Conservation (phyloP, 169 alveolate genomes). For the Babesia ovis region DNA sequence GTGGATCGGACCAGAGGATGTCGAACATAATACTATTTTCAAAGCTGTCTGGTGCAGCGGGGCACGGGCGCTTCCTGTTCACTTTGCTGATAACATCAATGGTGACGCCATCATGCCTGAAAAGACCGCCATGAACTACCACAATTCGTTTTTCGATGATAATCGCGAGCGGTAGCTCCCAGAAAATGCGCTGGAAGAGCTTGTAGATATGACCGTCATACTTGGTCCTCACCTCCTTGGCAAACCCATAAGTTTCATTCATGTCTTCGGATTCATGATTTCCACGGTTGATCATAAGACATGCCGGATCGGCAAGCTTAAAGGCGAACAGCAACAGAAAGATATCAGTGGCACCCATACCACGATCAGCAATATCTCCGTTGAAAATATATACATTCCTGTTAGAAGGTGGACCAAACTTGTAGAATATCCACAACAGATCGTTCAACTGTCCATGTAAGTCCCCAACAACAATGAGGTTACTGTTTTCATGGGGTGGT, state of each 20-base stretch:
- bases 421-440: conserved; percentile 86
- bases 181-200: conserved; percentile 84
- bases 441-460: conserved; percentile 90
- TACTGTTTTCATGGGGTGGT: conserved; percentile 56
- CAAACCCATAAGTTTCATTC: conserved; percentile 90
- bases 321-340: conserved; percentile 84
- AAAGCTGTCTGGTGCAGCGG: conserved; percentile 81
- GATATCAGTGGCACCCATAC: conserved; percentile 85
- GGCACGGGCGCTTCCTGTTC: conserved; percentile 84
- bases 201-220: conserved; percentile 86
- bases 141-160: conserved; percentile 83
- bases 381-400: conserved; percentile 86
- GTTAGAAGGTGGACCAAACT: conserved; percentile 87
- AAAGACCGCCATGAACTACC: conserved; percentile 89
- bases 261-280: conserved; percentile 90
- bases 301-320: conserved; percentile 82
- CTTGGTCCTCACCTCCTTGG: conserved; percentile 81
- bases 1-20: conserved; percentile 91
- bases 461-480: conserved; percentile 83
- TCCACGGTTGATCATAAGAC: conserved; percentile 88
- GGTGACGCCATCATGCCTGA: conserved; percentile 84
- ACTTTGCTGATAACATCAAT: conserved; percentile 80
- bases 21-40: conserved; percentile 88
- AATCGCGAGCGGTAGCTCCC: conserved; percentile 83
- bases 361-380: conserved; percentile 92